A percentile compares a stretch with the other conserved stretches of the same genome.
These are phyloP conservation scores for Clarireedia hainanense DNA, from an alignment of 2,329 filamentous ascomycete genomes.

Conservation along the genomic window DNA sequence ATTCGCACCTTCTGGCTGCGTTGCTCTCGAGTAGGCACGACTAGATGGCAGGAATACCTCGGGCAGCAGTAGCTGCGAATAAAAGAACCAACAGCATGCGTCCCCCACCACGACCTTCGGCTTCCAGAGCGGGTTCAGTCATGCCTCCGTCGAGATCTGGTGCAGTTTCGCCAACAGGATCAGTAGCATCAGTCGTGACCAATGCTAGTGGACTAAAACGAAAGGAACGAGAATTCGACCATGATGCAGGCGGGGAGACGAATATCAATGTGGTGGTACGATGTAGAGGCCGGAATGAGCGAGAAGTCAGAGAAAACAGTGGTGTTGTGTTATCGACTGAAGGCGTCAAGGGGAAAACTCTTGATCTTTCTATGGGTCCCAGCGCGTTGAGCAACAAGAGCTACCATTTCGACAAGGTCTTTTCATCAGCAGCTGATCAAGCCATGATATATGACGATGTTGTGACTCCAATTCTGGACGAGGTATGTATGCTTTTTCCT, in stretches of 20 bases:
- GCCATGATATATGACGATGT: slow-evolving; percentile 92
- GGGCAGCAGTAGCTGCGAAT: slow-evolving; percentile 40
- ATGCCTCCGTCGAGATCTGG: slow-evolving; percentile 22
- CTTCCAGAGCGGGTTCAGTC: slow-evolving; percentile 39
- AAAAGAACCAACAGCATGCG: slow-evolving; percentile 42
- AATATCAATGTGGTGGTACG: slow-evolving; percentile 98
- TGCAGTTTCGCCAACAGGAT: slow-evolving; percentile 58
- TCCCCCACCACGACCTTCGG: slow-evolving; percentile 46
- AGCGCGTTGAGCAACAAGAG: slow-evolving; percentile 92
- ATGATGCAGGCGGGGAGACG: slow-evolving; percentile 69
- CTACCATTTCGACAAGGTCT: slow-evolving; percentile 95
- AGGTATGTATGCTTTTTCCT: slow-evolving; percentile 48
- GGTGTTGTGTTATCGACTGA: slow-evolving; percentile 84
- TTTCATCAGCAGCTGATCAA: slow-evolving; percentile 90
- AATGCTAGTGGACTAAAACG: slow-evolving; percentile 60
- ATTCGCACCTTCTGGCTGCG: too few species aligned
- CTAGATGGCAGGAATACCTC: slow-evolving; percentile 45
- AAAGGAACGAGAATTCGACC: slow-evolving; percentile 79
- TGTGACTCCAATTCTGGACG: slow-evolving; percentile 83
- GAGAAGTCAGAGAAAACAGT: slow-evolving; percentile 90
- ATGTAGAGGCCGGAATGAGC: slow-evolving; percentile 85
- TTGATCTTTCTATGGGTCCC: slow-evolving; percentile 87
- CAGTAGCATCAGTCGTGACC: slow-evolving; percentile 49
- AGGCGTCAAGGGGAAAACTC: slow-evolving; percentile 74
- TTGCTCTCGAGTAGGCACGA: neutral